Conservation (phyloP, 108 stramenopile species). For the Cyclotella baltica region DNA sequence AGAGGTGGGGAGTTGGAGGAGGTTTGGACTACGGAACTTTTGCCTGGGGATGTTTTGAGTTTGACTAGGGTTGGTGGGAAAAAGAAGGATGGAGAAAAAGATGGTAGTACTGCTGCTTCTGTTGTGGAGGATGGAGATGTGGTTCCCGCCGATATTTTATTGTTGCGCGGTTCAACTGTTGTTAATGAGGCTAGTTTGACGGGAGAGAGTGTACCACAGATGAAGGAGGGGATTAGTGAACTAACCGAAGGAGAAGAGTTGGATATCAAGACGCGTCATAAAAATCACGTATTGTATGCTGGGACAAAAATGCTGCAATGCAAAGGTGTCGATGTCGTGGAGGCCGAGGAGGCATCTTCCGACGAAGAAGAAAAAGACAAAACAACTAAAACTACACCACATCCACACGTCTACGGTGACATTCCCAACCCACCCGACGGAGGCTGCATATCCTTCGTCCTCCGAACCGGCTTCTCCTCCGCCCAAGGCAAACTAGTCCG, state of each 20-base stretch:
- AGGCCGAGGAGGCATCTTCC: constrained; percentile 54
- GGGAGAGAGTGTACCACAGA: constrained; percentile 96
- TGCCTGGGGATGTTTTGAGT: constrained; percentile 96
- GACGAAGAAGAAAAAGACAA: constrained; percentile 39
- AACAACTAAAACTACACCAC: background rate
- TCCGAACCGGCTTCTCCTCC: constrained; percentile 97
- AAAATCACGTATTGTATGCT: constrained; percentile 92
- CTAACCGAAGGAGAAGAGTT: constrained; percentile 67
- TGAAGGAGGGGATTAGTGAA: constrained; percentile 94
- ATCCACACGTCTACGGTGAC: constrained; percentile 31
- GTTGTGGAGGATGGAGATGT: constrained; percentile 80
- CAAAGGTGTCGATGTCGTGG: constrained; percentile 66
- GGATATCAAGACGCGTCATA: constrained; percentile 86
- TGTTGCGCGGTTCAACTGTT: constrained; percentile 89
- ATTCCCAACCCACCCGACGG: constrained; percentile 89
- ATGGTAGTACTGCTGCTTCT: background rate
- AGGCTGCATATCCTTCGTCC: constrained; percentile 91
- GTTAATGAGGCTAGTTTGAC: constrained; percentile 96
- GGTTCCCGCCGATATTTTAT: constrained; percentile 93
- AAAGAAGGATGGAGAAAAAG: constrained; percentile 32
- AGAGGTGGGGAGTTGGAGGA: constrained; percentile 73
- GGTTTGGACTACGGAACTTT: constrained; percentile 74
- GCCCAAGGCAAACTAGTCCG: constrained; percentile 97
- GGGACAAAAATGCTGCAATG: constrained; percentile 96
- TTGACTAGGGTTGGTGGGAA: constrained; percentile 65